phyloP scores from a whole-genome alignment of 2,329 filamentous ascomycete species.

The Chrysoporthe cubensis region DNA sequence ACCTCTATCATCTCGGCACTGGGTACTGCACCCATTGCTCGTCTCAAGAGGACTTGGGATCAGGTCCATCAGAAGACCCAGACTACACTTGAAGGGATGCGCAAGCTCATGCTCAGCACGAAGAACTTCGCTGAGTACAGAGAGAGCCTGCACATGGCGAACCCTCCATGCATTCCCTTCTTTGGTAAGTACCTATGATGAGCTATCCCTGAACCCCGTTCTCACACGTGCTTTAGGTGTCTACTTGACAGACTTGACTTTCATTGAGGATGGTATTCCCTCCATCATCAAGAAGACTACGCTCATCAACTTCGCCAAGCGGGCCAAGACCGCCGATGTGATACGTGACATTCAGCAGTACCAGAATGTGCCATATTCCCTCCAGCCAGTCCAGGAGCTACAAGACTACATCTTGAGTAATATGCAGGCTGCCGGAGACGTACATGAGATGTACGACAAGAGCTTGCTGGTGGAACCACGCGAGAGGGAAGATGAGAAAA shows the following conservation, averaged over 20 bases:
- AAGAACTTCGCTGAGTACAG: conserved; percentile 98
- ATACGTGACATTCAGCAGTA: conserved; percentile 99
- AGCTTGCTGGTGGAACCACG: conserved; percentile 91
- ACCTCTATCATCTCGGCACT: conserved; percentile 97
- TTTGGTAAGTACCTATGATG: conserved; percentile 67
- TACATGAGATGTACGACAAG: conserved; percentile 99
- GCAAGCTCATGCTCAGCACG: conserved; percentile 91
- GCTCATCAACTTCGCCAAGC: conserved; percentile 98
- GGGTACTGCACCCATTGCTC: conserved; percentile 91
- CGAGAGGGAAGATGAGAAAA: conserved; percentile 98
- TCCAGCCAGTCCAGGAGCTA: conserved; percentile 87
- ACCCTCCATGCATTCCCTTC: conserved; percentile 97
- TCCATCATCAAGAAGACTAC: conserved; percentile 96
- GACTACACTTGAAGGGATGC: conserved; percentile 83
- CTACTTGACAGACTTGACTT: conserved; percentile 95
- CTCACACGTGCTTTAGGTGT: conserved; percentile 65
- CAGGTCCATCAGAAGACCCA: conserved; percentile 87
- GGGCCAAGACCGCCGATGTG: conserved; percentile 95
- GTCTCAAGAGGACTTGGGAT: conserved; percentile 91
- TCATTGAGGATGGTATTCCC: conserved; percentile 97
- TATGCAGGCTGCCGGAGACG: conserved; percentile 92
- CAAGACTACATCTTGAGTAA: conserved; percentile 97
- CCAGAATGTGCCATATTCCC: conserved; percentile 93
- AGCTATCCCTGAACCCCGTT: conserved; percentile 20
- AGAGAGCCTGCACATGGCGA: conserved; percentile 87